Evolutionary conservation across 768 basidiomycete genomes (phyloP).

Genomic region (Suillus lakei): DNA sequence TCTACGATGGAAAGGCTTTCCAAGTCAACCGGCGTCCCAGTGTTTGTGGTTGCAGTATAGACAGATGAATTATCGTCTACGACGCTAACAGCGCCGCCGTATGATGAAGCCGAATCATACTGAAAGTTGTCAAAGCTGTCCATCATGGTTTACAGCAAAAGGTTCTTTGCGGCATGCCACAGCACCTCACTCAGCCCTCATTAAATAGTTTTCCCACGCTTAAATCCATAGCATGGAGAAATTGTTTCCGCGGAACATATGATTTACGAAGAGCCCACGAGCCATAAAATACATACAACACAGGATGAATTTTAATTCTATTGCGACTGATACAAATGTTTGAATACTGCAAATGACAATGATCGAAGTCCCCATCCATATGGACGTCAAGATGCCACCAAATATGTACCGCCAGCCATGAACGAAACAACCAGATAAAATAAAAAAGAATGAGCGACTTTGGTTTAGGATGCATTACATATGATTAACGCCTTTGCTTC

Average conservation of each 20-base stretch:
- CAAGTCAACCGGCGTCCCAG: conserved; percentile 64
- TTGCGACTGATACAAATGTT: conserved; percentile 6
- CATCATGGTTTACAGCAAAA: conserved; percentile 47
- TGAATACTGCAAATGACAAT: conserved; percentile 6
- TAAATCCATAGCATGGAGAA: neutral
- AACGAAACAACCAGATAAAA: conserved; percentile 4
- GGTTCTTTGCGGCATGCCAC: neutral
- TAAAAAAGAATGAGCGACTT: conserved; percentile 5
- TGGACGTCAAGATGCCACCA: conserved; percentile 4
- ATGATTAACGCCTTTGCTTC: conserved; percentile 36
- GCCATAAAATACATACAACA: conserved; percentile 1
- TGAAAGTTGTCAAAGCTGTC: conserved; percentile 88
- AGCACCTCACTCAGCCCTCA: neutral
- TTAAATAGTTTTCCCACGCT: neutral
- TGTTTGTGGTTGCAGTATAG: conserved; percentile 73
- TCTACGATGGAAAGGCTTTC: conserved; percentile 72
- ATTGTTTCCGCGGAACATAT: neutral
- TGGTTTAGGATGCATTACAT: conserved; percentile 3
- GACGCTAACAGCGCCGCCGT: conserved; percentile 68
- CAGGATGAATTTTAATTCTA: neutral
- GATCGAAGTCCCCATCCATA: conserved; percentile 8
- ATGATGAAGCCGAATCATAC: conserved; percentile 82
- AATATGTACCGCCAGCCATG: neutral
- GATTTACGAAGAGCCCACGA: neutral
- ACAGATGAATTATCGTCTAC: conserved; percentile 84